Evolutionary conservation across 371 early-diverging fungal genomes (phyloP).

Genomic region (Mucor piriformis): DNA sequence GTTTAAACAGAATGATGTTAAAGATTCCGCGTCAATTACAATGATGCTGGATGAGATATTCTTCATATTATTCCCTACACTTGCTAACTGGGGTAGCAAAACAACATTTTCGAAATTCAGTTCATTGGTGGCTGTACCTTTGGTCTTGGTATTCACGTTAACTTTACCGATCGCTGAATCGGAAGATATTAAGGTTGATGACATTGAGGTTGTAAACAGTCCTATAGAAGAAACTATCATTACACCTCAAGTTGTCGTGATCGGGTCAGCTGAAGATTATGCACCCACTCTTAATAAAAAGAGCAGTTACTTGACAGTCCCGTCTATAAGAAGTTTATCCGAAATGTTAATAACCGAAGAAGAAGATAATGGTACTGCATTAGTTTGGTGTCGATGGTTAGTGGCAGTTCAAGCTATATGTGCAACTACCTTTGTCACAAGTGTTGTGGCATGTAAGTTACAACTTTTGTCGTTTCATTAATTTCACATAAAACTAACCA

Average conservation of each 20-base stretch:
- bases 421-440: slow-evolving; percentile 44
- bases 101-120: slow-evolving; percentile 55
- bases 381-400: slow-evolving; percentile 50
- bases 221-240: not conserved
- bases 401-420: slow-evolving; percentile 42
- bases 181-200: slow-evolving; percentile 41
- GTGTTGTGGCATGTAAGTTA: slow-evolving; percentile 40
- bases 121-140: slow-evolving; percentile 59
- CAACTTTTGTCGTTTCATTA: too few relatives aligned
- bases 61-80: slow-evolving; percentile 54
- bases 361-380: slow-evolving; percentile 11
- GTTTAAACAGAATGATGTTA: not conserved
- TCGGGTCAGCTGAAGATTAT: not conserved
- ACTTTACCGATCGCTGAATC: slow-evolving; percentile 65
- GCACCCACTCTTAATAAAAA: not conserved
- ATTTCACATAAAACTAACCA: too few relatives aligned
- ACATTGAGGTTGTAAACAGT: slow-evolving; percentile 30
- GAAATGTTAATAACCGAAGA: slow-evolving; percentile 17
- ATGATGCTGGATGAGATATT: slow-evolving; percentile 11
- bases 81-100: slow-evolving; percentile 55
- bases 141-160: slow-evolving; percentile 57
- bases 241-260: slow-evolving; percentile 9
- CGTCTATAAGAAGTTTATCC: slow-evolving; percentile 18
- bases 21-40: not conserved
- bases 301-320: slow-evolving; percentile 34